Conservation (phyloP, 1,139 yeast species). For the Ogataea hybrid region DNA sequence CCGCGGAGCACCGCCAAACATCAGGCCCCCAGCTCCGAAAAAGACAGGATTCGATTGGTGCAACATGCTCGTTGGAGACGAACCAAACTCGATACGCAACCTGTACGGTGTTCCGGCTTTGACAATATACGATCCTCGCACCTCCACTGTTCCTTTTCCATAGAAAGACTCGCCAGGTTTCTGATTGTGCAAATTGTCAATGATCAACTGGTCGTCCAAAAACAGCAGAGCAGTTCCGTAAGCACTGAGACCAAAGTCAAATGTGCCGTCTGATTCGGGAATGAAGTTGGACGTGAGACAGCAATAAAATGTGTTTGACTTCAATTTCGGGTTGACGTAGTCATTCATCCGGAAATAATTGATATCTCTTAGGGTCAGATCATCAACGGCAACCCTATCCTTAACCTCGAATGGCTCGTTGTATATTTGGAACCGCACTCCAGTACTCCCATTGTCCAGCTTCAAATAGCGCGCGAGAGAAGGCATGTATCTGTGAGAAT, state of each 20-base stretch:
- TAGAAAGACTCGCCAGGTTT: constrained; percentile 46
- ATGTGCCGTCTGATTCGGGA: constrained; percentile 47
- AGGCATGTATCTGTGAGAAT: constrained; percentile 35
- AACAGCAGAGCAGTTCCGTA: constrained; percentile 54
- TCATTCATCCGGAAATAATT: constrained; percentile 33
- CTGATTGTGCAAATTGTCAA: constrained; percentile 55
- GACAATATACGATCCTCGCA: constrained; percentile 29
- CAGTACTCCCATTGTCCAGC: constrained; percentile 36
- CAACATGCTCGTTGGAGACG: constrained; percentile 41
- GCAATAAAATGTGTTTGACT: constrained; percentile 33
- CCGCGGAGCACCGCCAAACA: constrained; percentile 34
- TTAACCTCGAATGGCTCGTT: constrained; percentile 23
- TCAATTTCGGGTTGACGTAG: constrained; percentile 6
- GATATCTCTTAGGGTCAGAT: constrained; percentile 10
- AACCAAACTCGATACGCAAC: constrained; percentile 49
- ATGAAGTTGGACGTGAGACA: constrained; percentile 44
- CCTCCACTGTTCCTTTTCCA: constrained; percentile 49
- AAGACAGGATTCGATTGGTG: constrained; percentile 29
- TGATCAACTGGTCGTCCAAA: constrained; percentile 48
- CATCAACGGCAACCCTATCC: constrained; percentile 16
- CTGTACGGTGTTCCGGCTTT: constrained; percentile 43
- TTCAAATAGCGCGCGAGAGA: constrained; percentile 22
- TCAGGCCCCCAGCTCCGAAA: constrained; percentile 42
- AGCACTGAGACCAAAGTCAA: constrained; percentile 50
- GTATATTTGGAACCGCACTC: constrained; percentile 40